A percentile compares a stretch with the other conserved stretches of the same genome.
Evolutionary conservation across 768 basidiomycete species (phyloP).

Genomic region (Multifurca ochricompacta): DNA sequence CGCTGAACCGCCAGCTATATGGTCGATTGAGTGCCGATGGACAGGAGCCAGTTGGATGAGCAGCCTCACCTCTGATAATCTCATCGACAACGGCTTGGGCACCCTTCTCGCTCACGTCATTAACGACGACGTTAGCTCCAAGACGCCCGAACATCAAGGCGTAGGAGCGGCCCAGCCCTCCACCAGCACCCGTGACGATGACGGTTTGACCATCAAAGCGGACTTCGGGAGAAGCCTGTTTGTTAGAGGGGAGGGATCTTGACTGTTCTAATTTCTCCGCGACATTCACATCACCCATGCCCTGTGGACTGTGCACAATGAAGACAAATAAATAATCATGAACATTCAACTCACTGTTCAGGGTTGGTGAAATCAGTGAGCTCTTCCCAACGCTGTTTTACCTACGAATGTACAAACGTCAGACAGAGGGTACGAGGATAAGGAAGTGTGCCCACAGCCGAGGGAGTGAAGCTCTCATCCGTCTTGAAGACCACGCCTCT

Average conservation of each 20-base stretch:
- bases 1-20: constrained; percentile 82
- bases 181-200: constrained; percentile 91
- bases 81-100: constrained; percentile 84
- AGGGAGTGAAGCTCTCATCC: constrained; percentile 86
- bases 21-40: not conserved
- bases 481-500: constrained; percentile 84
- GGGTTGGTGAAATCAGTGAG: constrained; percentile 72
- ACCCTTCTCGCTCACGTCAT: constrained; percentile 85
- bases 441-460: constrained; percentile 50
- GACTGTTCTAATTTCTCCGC: constrained; percentile 56
- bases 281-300: constrained; percentile 54
- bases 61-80: constrained; percentile 57
- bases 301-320: constrained; percentile 45
- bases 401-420: constrained; percentile 32
- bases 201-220: constrained; percentile 86
- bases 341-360: constrained; percentile 46
- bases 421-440: not conserved
- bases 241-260: constrained; percentile 55
- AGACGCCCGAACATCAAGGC: constrained; percentile 86
- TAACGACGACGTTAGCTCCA: constrained; percentile 95
- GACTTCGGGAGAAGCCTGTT: constrained; percentile 60
- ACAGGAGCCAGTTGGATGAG: not conserved
- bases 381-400: constrained; percentile 77
- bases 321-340: not conserved
- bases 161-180: constrained; percentile 88